Evolutionary conservation across 2,329 filamentous ascomycete species (phyloP).

Genomic region (Berkeleyomyces rouxiae): DNA sequence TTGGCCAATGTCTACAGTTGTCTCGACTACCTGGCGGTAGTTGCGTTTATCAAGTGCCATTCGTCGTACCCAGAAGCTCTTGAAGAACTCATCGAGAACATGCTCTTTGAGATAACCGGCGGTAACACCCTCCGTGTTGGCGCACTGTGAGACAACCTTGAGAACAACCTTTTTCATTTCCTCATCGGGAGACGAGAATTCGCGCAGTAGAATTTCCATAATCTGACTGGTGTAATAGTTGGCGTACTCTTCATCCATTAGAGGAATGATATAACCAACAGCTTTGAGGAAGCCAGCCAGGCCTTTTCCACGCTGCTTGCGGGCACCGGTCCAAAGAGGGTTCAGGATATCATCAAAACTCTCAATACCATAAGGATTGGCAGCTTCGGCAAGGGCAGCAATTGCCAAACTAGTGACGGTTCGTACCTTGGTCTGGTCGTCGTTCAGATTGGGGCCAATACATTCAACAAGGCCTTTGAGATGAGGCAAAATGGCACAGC

Average conservation of each 20-base stretch:
- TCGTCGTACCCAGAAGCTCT: conserved; percentile 92
- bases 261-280: conserved; percentile 91
- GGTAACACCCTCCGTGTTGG: conserved; percentile 86
- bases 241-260: conserved; percentile 99
- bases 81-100: conserved; percentile 92
- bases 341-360: conserved; percentile 97
- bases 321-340: conserved; percentile 87
- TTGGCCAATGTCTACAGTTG: conserved; percentile 88
- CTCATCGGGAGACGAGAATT: conserved; percentile 93
- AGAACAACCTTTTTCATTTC: conserved; percentile 99
- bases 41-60: conserved; percentile 98
- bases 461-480: conserved; percentile 92
- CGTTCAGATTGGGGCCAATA: conserved; percentile 87
- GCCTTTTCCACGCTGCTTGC: conserved; percentile 92
- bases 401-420: conserved; percentile 93
- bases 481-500: conserved; percentile 87
- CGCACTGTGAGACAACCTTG: conserved; percentile 92
- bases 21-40: conserved; percentile 95
- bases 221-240: conserved; percentile 98
- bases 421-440: conserved; percentile 93
- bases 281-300: conserved; percentile 92
- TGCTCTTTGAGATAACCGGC: conserved; percentile 89
- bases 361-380: conserved; percentile 96
- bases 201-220: conserved; percentile 92
- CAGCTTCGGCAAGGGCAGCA: conserved; percentile 85